Evolutionary conservation across 2,329 filamentous ascomycete genomes (phyloP).

Genomic region (Venturia carpophila): DNA sequence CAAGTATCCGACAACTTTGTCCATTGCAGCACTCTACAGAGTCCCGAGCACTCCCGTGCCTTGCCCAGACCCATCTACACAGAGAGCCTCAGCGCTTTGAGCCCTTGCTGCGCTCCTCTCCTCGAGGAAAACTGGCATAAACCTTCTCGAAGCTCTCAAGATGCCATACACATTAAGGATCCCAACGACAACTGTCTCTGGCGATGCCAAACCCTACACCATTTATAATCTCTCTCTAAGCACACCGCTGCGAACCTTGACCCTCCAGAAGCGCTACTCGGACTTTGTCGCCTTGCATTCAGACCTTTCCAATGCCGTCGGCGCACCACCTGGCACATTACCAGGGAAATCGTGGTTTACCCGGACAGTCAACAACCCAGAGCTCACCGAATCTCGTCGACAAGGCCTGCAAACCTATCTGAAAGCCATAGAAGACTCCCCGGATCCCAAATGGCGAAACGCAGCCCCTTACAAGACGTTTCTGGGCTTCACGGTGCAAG

Average conservation of each 20-base stretch:
- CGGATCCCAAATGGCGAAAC: slow-evolving; percentile 70
- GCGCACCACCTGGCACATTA: slow-evolving; percentile 59
- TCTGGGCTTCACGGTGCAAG: slow-evolving; percentile 47
- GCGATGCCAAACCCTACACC: slow-evolving; percentile 59
- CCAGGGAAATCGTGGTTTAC: slow-evolving; percentile 72
- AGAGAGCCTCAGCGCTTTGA: not conserved
- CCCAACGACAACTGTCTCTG: slow-evolving; percentile 39
- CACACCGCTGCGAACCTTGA: slow-evolving; percentile 66
- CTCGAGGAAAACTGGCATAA: not conserved
- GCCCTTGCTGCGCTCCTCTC: not conserved
- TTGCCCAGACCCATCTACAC: not conserved
- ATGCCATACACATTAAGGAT: slow-evolving; percentile 41
- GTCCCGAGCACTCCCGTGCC: slow-evolving; percentile 5
- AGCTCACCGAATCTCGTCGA: slow-evolving; percentile 64
- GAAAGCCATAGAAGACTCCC: slow-evolving; percentile 59
- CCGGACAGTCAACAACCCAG: slow-evolving; percentile 56
- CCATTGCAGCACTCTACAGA: not conserved
- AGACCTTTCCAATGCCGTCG: slow-evolving; percentile 52
- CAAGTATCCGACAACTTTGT: not conserved
- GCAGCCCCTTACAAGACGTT: slow-evolving; percentile 66
- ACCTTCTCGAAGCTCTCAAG: not conserved
- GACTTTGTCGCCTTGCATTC: slow-evolving; percentile 65
- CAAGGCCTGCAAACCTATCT: slow-evolving; percentile 63
- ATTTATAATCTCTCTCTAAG: slow-evolving; percentile 72
- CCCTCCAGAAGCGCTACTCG: slow-evolving; percentile 73